A percentile compares a stretch with the other conserved stretches of the same genome.
phyloP scores from a whole-genome alignment of 345 rosid genomes.

The Citrus glauca region DNA sequence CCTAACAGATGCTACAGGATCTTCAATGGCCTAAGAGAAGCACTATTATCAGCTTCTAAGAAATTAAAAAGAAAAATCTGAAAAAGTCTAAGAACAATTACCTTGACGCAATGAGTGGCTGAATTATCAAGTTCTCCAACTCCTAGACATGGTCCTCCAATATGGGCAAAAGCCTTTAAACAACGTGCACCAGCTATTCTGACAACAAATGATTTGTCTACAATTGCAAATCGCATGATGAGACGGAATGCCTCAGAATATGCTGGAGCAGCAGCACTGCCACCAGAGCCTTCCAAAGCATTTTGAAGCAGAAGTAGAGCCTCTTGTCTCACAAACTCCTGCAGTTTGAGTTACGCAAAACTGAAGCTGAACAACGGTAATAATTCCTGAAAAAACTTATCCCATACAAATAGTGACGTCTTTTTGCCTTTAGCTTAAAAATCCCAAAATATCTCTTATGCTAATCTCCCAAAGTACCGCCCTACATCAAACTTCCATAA shows the following conservation, averaged over 20 bases:
- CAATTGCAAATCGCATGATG: slow-evolving; percentile 67
- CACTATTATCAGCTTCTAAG: slow-evolving; percentile 22
- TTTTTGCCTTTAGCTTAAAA: background rate
- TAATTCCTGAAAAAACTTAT: background rate
- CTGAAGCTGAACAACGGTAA: background rate
- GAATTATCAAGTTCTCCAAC: slow-evolving; percentile 72
- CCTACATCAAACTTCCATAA: background rate
- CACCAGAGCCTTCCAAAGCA: slow-evolving; percentile 97
- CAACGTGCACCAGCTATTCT: slow-evolving; percentile 95
- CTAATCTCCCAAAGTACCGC: background rate
- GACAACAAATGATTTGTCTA: slow-evolving; percentile 79
- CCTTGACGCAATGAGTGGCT: slow-evolving; percentile 81
- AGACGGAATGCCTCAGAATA: slow-evolving; percentile 90
- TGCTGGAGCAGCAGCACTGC: slow-evolving; percentile 68
- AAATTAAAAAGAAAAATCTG: background rate
- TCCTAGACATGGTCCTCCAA: slow-evolving; percentile 96
- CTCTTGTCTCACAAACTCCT: slow-evolving; percentile 97
- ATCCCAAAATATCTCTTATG: background rate
- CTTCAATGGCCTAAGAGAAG: slow-evolving; percentile 77
- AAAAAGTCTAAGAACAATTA: slow-evolving; percentile 19
- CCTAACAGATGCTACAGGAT: slow-evolving; percentile 75
- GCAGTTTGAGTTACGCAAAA: slow-evolving; percentile 21
- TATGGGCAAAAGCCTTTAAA: slow-evolving; percentile 78
- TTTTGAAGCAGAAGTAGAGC: slow-evolving; percentile 87
- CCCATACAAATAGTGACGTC: background rate